Conservation (phyloP, 352 stramenopile species). For the Globisporangium abappressorium region DNA sequence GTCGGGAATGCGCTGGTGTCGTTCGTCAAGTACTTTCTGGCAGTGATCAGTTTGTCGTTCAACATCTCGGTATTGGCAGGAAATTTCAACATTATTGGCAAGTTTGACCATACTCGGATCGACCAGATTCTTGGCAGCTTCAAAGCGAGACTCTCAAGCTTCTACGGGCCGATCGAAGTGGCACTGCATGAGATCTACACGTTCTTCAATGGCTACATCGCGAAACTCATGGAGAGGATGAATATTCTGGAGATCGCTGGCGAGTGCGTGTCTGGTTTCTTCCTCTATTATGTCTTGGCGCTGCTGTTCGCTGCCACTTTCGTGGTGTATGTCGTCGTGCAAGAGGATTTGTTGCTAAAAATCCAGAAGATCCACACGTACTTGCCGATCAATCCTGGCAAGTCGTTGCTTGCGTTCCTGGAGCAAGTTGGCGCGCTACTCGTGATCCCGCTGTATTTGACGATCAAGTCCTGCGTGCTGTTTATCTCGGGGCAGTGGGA, state of each 20-base stretch:
- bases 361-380: slow-evolving; percentile 52
- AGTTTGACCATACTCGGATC: slow-evolving; percentile 14
- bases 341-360: slow-evolving; percentile 55
- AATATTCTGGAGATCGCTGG: slow-evolving; percentile 26
- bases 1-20: slow-evolving; percentile 23
- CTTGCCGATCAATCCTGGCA: slow-evolving; percentile 35
- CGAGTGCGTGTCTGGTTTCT: slow-evolving; percentile 42
- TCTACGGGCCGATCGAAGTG: slow-evolving; percentile 26
- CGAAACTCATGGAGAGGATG: slow-evolving; percentile 32
- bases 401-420: slow-evolving; percentile 25
- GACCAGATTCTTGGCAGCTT: slow-evolving; percentile 25
- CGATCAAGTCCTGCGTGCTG: slow-evolving; percentile 59
- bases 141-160: slow-evolving; percentile 18
- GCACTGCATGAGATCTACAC: slow-evolving; percentile 26
- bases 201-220: slow-evolving; percentile 36
- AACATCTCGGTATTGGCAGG: slow-evolving; percentile 48
- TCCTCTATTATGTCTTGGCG: slow-evolving; percentile 26
- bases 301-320: slow-evolving; percentile 41
- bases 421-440: slow-evolving; percentile 49
- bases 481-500: slow-evolving; percentile 48
- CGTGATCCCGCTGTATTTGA: slow-evolving; percentile 49
- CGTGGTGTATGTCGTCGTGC: slow-evolving; percentile 54
- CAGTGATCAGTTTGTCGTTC: slow-evolving; percentile 57
- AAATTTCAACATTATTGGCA: slow-evolving; percentile 32
- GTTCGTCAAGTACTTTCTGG: slow-evolving; percentile 46